A percentile compares a stretch with the other conserved stretches of the same genome.
These are phyloP conservation scores for Albizia julibrissin DNA, from an alignment of 306 rosid genomes.

Conservation along the genomic window DNA sequence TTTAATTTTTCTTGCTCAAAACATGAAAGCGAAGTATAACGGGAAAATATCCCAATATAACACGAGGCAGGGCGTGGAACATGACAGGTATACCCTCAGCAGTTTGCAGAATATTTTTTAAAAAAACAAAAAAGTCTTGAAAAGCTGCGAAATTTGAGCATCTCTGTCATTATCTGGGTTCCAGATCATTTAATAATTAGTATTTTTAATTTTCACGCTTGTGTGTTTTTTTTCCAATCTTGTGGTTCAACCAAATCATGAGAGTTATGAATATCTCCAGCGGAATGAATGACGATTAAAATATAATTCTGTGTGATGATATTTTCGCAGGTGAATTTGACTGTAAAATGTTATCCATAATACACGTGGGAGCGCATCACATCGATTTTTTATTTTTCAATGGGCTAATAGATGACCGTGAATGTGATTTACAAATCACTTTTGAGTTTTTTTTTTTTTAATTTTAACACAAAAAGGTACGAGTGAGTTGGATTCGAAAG, in stretches of 20 bases:
- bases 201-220: constrained; percentile 12
- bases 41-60: background rate
- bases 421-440: background rate
- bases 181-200: background rate
- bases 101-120: background rate
- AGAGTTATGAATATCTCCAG: background rate
- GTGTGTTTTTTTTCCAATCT: constrained; percentile 32
- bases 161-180: background rate
- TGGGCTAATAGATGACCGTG: background rate
- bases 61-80: background rate
- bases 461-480: too few relatives aligned
- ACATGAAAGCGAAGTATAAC: background rate
- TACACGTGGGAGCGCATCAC: background rate
- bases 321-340: background rate
- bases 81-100: background rate
- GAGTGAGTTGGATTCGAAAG: too few relatives aligned
- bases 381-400: background rate
- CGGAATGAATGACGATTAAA: background rate
- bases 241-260: constrained; percentile 35
- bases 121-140: background rate
- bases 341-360: background rate
- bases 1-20: background rate
- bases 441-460: too few relatives aligned
- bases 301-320: background rate
- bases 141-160: background rate